A percentile compares a stretch with the other conserved stretches of the same genome.
Evolutionary conservation across 306 rosid species (phyloP).

Genomic region (Rosa lucieae): DNA sequence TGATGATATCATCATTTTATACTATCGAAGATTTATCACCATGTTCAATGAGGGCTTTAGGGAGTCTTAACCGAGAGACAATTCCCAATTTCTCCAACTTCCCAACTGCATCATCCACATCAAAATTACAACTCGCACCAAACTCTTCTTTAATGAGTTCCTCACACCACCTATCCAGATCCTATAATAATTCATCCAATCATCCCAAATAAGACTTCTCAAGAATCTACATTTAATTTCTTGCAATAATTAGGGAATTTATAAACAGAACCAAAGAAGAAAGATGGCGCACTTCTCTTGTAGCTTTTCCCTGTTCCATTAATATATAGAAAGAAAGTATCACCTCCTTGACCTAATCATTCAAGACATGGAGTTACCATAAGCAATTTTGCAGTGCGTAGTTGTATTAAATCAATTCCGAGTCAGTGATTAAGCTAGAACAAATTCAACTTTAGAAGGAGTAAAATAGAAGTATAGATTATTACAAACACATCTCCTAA

Average conservation of each 20-base stretch:
- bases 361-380: constrained; percentile 13
- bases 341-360: constrained; percentile 85
- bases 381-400: neutral
- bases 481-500: neutral
- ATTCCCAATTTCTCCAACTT: constrained; percentile 88
- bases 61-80: constrained; percentile 70
- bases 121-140: constrained; percentile 70
- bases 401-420: neutral
- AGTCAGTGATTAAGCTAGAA: neutral
- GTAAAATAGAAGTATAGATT: neutral
- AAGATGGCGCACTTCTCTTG: constrained; percentile 53
- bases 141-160: constrained; percentile 83
- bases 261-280: constrained; percentile 20
- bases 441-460: neutral
- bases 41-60: neutral
- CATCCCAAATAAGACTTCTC: neutral
- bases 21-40: neutral
- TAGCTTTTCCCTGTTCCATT: constrained; percentile 97
- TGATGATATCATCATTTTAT: neutral
- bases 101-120: constrained; percentile 86
- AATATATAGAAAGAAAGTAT: constrained; percentile 81
- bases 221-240: neutral
- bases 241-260: neutral
- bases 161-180: constrained; percentile 84
- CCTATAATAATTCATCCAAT: constrained; percentile 41